Evolutionary conservation across 2,329 filamentous ascomycete genomes (phyloP).

Genomic region (Sporothrix schenckii): DNA sequence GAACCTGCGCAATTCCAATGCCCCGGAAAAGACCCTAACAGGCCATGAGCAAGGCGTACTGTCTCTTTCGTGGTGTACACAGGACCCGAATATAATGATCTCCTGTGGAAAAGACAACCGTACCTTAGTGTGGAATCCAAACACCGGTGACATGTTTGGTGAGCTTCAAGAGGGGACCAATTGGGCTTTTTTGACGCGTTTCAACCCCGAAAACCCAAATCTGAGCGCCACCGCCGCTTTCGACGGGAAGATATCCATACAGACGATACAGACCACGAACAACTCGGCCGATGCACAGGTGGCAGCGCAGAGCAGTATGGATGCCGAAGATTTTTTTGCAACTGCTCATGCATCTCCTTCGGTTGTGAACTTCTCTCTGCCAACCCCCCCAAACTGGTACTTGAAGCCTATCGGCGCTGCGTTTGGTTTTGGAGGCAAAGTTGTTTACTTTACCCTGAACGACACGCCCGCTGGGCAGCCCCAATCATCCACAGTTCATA

Average conservation of each 20-base stretch:
- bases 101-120: slow-evolving; percentile 97
- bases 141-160: slow-evolving; percentile 82
- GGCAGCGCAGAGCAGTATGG: slow-evolving; percentile 68
- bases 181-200: slow-evolving; percentile 95
- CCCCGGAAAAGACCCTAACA: slow-evolving; percentile 82
- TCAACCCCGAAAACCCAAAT: slow-evolving; percentile 90
- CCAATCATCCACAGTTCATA: slow-evolving; percentile 73
- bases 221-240: slow-evolving; percentile 95
- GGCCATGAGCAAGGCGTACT: slow-evolving; percentile 95
- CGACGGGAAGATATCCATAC: slow-evolving; percentile 91
- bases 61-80: slow-evolving; percentile 91
- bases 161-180: slow-evolving; percentile 98
- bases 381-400: slow-evolving; percentile 86
- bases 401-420: slow-evolving; percentile 82
- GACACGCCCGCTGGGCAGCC: slow-evolving; percentile 64
- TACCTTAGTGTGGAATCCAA: slow-evolving; percentile 94
- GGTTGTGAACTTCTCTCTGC: slow-evolving; percentile 82
- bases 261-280: slow-evolving; percentile 93
- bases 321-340: slow-evolving; percentile 95
- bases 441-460: slow-evolving; percentile 72
- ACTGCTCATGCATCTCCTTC: slow-evolving; percentile 91
- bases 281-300: slow-evolving; percentile 66
- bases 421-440: slow-evolving; percentile 94
- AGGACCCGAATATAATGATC: slow-evolving; percentile 84
- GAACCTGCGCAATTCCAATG: slow-evolving; percentile 95